These are phyloP conservation scores for Neofusicoccum parvum DNA, from an alignment of 2,329 filamentous ascomycete species.

Conservation along the genomic window DNA sequence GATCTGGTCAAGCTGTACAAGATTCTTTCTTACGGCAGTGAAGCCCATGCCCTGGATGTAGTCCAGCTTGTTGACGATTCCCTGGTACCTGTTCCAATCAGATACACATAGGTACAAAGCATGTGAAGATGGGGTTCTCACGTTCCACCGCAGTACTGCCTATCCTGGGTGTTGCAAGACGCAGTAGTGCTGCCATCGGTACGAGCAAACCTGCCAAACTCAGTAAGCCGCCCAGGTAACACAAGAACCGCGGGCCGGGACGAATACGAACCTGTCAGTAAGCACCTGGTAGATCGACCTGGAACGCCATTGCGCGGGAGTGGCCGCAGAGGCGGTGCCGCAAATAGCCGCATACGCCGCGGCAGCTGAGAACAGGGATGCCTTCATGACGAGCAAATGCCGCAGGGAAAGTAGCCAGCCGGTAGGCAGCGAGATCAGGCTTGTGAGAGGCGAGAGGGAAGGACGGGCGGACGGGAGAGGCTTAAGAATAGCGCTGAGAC, in stretches of 20 bases:
- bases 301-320: constrained; percentile 40
- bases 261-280: constrained; percentile 38
- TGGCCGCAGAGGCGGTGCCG: constrained; percentile 28
- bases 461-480: background rate
- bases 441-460: background rate
- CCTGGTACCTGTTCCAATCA: constrained; percentile 46
- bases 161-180: constrained; percentile 36
- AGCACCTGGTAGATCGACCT: constrained; percentile 47
- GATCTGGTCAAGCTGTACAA: background rate
- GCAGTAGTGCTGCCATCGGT: constrained; percentile 44
- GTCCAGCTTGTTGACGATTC: constrained; percentile 61
- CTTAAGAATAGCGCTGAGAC: background rate
- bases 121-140: background rate
- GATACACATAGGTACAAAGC: background rate
- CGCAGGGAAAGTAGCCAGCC: no score
- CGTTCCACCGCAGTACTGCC: constrained; percentile 17
- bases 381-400: background rate
- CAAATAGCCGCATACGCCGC: background rate
- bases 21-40: constrained; percentile 50
- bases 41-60: constrained; percentile 66
- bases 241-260: background rate
- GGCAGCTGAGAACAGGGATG: constrained; percentile 11
- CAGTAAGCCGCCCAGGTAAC: background rate
- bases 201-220: constrained; percentile 36
- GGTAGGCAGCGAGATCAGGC: background rate